Conservation (phyloP, 2,329 filamentous ascomycete genomes). For the Phoma sp. region DNA sequence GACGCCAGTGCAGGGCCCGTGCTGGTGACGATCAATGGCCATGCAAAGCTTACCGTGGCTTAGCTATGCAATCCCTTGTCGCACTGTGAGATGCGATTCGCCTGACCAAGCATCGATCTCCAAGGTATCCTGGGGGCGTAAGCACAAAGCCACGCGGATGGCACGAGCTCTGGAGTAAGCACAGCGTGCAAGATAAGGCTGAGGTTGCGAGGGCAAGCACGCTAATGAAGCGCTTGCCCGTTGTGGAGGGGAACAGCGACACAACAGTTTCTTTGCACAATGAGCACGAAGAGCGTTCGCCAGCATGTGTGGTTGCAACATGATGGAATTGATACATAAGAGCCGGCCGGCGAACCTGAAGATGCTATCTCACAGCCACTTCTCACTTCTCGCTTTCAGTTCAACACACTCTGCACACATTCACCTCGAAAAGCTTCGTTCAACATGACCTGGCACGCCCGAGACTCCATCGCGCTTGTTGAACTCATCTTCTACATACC, state of each 20-base stretch:
- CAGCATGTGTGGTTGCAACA: not conserved
- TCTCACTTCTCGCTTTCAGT: not conserved
- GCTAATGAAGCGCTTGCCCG: slow-evolving; percentile 13
- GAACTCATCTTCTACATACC: slow-evolving; percentile 49
- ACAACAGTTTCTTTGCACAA: not conserved
- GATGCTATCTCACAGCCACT: not conserved
- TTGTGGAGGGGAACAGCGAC: slow-evolving; percentile 5
- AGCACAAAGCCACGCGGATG: not conserved
- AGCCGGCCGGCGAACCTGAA: not conserved
- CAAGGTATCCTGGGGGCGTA: not conserved
- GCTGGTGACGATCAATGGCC: not conserved
- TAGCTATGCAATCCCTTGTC: slow-evolving; percentile 6
- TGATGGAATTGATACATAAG: not conserved
- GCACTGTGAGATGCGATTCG: not conserved
- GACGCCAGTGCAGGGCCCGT: not conserved
- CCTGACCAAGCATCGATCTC: not conserved
- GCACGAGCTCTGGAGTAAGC: not conserved
- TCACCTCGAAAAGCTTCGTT: not conserved
- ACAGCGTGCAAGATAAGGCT: not conserved
- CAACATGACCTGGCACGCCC: slow-evolving; percentile 13
- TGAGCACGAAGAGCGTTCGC: not conserved
- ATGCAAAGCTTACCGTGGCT: slow-evolving; percentile 18
- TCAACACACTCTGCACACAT: not conserved
- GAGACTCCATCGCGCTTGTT: slow-evolving; percentile 28
- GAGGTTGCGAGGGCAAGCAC: not conserved